Conservation (phyloP, 306 rosid genomes). For the Begonia loranthoides region DNA sequence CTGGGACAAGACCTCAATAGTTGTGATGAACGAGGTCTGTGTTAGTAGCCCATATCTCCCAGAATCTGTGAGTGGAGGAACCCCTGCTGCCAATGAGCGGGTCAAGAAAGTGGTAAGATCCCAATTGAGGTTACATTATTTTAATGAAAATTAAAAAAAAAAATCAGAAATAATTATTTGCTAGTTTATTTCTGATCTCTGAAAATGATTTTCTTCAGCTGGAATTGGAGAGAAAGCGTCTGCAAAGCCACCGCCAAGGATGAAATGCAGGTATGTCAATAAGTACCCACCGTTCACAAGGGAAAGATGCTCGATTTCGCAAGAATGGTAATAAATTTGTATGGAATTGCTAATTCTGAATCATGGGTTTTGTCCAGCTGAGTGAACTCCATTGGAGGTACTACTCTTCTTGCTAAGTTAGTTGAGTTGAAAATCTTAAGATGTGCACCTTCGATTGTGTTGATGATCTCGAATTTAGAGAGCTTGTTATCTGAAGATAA, state of each 20-base stretch:
- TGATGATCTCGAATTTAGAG: too few relatives aligned
- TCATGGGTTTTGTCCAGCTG: not conserved
- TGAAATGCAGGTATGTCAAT: too few relatives aligned
- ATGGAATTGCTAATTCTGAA: not conserved
- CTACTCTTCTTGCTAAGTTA: too few relatives aligned
- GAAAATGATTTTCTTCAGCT: not conserved
- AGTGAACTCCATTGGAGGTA: too few relatives aligned
- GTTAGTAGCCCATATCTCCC: slow-evolving; percentile 83
- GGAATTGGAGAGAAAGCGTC: not conserved
- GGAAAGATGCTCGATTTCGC: too few relatives aligned
- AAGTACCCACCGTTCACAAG: too few relatives aligned
- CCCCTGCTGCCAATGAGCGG: slow-evolving; percentile 93
- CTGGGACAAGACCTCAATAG: slow-evolving; percentile 93
- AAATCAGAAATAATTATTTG: not conserved
- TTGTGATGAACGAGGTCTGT: slow-evolving; percentile 93
- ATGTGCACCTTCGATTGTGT: too few relatives aligned
- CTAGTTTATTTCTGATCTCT: not conserved
- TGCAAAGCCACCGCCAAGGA: not conserved
- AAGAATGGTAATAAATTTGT: too few relatives aligned
- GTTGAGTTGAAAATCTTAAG: too few relatives aligned
- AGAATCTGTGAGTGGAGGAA: slow-evolving; percentile 88
- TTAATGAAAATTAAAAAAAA: not conserved
- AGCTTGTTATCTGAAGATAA: too few relatives aligned
- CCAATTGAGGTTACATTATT: not conserved
- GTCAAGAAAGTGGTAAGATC: slow-evolving; percentile 91